A percentile compares a stretch with the other conserved stretches of the same genome.
These are phyloP conservation scores for Strobilomyces dryophilus DNA, from an alignment of 768 basidiomycete species.

Conservation along the genomic window DNA sequence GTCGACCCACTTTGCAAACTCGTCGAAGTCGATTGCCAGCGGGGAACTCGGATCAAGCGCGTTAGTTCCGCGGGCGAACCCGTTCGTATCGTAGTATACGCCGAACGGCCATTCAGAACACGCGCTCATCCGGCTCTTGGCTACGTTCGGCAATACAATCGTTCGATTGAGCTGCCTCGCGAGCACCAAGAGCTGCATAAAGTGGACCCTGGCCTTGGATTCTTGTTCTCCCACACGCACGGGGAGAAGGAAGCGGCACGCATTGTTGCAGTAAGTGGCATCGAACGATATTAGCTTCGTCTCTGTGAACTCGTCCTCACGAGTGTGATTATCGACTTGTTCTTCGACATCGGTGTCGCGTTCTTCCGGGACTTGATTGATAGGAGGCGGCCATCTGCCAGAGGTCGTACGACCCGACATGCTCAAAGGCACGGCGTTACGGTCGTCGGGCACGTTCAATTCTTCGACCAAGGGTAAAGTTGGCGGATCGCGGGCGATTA, in stretches of 20 bases:
- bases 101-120: slow-evolving; percentile 49
- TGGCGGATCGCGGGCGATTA: neutral
- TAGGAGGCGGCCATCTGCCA: slow-evolving; percentile 30
- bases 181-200: slow-evolving; percentile 49
- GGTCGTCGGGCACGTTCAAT: neutral
- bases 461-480: neutral
- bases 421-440: neutral
- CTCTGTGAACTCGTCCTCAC: neutral
- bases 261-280: slow-evolving; percentile 17
- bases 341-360: neutral
- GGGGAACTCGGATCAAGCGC: neutral
- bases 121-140: slow-evolving; percentile 23
- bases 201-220: slow-evolving; percentile 52
- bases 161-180: slow-evolving; percentile 8
- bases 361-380: slow-evolving; percentile 34
- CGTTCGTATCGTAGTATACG: slow-evolving; percentile 44
- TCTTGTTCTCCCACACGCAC: slow-evolving; percentile 53
- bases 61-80: neutral
- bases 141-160: neutral
- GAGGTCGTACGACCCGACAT: neutral
- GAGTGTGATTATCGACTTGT: neutral
- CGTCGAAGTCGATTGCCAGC: slow-evolving; percentile 33
- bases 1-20: slow-evolving; percentile 39
- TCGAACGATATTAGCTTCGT: slow-evolving; percentile 12
- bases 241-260: slow-evolving; percentile 48